Percentiles rank a stretch among this genome's conserved stretches.
phyloP scores from a whole-genome alignment of 768 basidiomycete genomes.

The Cubamyces sp. region DNA sequence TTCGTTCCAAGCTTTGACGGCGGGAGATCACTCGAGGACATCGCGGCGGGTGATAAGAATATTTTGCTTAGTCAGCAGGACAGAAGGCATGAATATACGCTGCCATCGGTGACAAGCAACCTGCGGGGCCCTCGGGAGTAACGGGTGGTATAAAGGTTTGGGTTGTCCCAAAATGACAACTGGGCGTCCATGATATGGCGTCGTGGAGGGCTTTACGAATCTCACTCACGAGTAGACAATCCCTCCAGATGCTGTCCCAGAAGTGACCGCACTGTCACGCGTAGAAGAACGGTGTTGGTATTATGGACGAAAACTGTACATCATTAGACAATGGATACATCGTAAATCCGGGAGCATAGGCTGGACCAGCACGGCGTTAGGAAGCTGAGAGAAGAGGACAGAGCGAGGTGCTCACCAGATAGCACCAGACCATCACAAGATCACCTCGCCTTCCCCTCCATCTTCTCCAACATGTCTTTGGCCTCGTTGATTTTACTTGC shows the following conservation, averaged over 20 bases:
- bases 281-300: conserved; percentile 18
- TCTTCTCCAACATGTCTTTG: conserved; percentile 87
- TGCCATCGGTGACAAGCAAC: too few species aligned
- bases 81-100: too few species aligned
- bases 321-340: conserved; percentile 26
- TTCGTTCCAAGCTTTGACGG: conserved; percentile 82
- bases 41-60: conserved; percentile 21
- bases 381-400: not conserved
- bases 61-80: conserved; percentile 34
- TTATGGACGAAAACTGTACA: conserved; percentile 27
- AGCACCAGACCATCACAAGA: conserved; percentile 8
- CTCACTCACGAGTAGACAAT: too few species aligned
- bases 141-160: too few species aligned
- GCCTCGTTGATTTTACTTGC: conserved; percentile 99
- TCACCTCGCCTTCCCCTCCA: conserved; percentile 52
- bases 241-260: too few species aligned
- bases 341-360: conserved; percentile 18
- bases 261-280: not conserved
- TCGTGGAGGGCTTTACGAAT: too few species aligned
- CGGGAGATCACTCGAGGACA: conserved; percentile 47
- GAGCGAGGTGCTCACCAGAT: conserved; percentile 5
- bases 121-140: too few species aligned
- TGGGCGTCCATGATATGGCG: too few species aligned
- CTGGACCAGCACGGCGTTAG: not conserved
- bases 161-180: too few species aligned